Evolutionary conservation across 768 basidiomycete genomes (phyloP), one percentile per base, ranked within the genome.

Genomic region (Leccinum rimulosum): DNA sequence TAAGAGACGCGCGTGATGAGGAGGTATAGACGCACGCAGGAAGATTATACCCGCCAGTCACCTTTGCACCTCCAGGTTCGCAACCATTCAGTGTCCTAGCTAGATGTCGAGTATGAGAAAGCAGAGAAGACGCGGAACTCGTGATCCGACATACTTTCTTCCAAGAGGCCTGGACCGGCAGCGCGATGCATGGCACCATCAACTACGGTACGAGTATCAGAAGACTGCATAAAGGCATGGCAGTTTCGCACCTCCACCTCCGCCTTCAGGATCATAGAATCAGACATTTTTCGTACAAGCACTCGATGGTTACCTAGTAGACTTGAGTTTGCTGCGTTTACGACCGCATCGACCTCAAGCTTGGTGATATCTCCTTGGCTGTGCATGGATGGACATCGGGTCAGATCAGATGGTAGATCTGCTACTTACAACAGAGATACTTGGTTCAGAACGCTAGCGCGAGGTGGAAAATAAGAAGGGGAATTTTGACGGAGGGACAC

Each of bases 321-420:
- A 52, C 82, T 81, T 50, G 77, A 77, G 67, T 93, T 93, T 6
- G 91, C 92, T 12, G 92, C 92, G 66, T 93, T 93, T 30, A 93
- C 91, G 56, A 93, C 87, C 0, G 84, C 76, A 68, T 92, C 91
- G 11, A 89, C 74, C 54, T 85, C 78, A 22, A 93, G 69, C 57
- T 77, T 75, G 3, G 91, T 93, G 57, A 94, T 92, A 71, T 93
- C 88, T 27, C 89, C 89, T 67, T 89, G 85, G 66, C 91, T 92
- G 65, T 43, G 15, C 43, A 28, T 30, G 14, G 15, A 51, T n/a
- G 33, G 35, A 19, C 38, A 28, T 27, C 1, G 19, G 5, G 35
- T 53, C 45, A 56, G 33, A 22, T 31, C 12, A 4, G 9, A 19
- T 31, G 35, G 5, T 19, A 48, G 51, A 55, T 36, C 25, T 6